Percentiles rank a stretch among this genome's conserved stretches.
phyloP scores from a whole-genome alignment of 2,329 filamentous ascomycete genomes.

The Sclerotinia spermophila region DNA sequence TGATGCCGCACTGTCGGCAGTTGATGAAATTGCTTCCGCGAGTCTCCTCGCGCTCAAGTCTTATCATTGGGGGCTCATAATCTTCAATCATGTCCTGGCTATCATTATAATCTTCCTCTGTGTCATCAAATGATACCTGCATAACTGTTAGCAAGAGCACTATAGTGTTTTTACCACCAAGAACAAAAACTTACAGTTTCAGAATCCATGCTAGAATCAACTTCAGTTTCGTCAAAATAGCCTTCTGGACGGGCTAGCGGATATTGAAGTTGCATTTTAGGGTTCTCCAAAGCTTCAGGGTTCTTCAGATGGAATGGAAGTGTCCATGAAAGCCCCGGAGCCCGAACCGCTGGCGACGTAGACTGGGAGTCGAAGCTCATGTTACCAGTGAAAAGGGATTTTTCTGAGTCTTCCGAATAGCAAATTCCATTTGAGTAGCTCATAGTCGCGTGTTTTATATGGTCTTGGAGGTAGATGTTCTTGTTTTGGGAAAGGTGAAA shows the following conservation, averaged over 20 bases:
- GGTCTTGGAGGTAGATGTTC: background rate
- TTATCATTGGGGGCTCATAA: background rate
- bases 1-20: background rate
- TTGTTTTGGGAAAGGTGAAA: background rate
- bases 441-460: background rate
- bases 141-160: background rate
- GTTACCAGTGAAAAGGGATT: background rate
- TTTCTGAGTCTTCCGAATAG: background rate
- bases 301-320: background rate
- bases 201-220: background rate
- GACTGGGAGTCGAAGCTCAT: background rate
- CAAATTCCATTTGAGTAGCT: background rate
- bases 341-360: background rate
- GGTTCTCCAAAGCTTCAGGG: background rate
- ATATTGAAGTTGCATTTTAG: background rate
- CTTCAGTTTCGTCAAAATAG: too few species aligned
- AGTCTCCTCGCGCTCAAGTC: background rate
- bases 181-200: background rate
- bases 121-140: background rate
- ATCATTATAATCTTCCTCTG: background rate
- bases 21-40: background rate
- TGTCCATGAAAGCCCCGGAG: background rate
- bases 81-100: background rate
- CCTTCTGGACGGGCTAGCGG: background rate
- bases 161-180: background rate